These are phyloP conservation scores for Aspergillus cavernicola DNA, from an alignment of 495 filamentous ascomycete species.

Conservation along the genomic window DNA sequence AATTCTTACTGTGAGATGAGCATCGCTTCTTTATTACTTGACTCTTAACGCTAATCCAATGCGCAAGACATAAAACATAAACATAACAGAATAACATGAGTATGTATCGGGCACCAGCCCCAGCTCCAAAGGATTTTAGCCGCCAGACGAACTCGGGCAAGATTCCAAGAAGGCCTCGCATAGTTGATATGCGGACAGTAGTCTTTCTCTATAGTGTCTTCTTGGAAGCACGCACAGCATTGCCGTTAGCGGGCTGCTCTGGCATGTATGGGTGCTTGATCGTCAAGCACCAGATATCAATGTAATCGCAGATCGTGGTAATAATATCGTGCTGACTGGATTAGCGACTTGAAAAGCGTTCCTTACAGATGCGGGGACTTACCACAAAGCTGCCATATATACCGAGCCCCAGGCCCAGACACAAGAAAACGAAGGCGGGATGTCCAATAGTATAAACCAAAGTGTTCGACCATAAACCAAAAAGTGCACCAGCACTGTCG, in stretches of 20 bases:
- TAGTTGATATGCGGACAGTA: constrained; percentile 15
- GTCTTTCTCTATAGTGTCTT: constrained; percentile 23
- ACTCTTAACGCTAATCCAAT: constrained; percentile 20
- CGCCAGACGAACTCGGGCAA: neutral
- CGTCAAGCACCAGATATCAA: constrained; percentile 96
- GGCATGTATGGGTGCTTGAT: constrained; percentile 68
- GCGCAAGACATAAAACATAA: constrained; percentile 9
- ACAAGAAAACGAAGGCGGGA: constrained; percentile 80
- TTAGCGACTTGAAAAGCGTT: constrained; percentile 6
- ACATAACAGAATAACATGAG: constrained; percentile 2
- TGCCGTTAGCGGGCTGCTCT: constrained; percentile 22
- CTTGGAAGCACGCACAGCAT: constrained; percentile 27
- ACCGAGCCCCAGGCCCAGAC: constrained; percentile 74
- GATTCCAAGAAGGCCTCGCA: neutral
- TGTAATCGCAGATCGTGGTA: constrained; percentile 92
- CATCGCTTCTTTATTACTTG: neutral
- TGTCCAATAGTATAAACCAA: constrained; percentile 74
- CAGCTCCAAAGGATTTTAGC: constrained; percentile 1
- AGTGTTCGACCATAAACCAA: constrained; percentile 74
- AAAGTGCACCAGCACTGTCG: constrained; percentile 69
- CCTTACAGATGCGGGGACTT: constrained; percentile 19
- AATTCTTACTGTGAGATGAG: neutral
- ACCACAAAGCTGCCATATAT: constrained; percentile 95
- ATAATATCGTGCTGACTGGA: constrained; percentile 71
- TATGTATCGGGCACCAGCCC: constrained; percentile 8